A percentile compares a stretch with the other conserved stretches of the same genome.
phyloP scores from a whole-genome alignment of 2,329 filamentous ascomycete genomes.

The Sclerotinia glacialis region DNA sequence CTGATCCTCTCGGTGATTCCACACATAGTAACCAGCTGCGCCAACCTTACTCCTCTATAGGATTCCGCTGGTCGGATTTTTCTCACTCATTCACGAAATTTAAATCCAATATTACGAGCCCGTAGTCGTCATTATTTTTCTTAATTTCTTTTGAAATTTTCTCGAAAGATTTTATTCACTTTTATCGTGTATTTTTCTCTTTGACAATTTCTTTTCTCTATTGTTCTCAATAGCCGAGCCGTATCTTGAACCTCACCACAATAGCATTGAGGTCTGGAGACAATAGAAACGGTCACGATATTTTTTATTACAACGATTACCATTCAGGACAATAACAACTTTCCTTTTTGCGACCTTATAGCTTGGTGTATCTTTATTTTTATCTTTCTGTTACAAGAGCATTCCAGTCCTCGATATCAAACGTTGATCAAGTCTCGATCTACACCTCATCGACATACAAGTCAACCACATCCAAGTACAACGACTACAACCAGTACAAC shows the following conservation, averaged over 20 bases:
- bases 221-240: constrained; percentile 10
- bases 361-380: constrained; percentile 22
- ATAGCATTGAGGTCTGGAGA: constrained; percentile 15
- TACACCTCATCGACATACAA: constrained; percentile 10
- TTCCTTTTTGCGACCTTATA: constrained; percentile 14
- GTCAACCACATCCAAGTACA: constrained; percentile 9
- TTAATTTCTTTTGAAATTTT: constrained; percentile 3
- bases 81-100: constrained; percentile 22
- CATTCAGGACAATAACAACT: constrained; percentile 16
- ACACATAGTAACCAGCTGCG: constrained; percentile 21
- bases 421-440: constrained; percentile 15
- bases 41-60: constrained; percentile 19
- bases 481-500: not conserved
- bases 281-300: constrained; percentile 19
- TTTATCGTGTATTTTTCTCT: constrained; percentile 10
- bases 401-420: constrained; percentile 4
- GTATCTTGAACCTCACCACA: constrained; percentile 16
- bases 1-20: constrained; percentile 21
- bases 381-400: constrained; percentile 9
- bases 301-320: not conserved
- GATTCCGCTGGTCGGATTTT: constrained; percentile 24
- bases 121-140: constrained; percentile 10
- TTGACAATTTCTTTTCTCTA: constrained; percentile 10
- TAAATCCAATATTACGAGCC: constrained; percentile 20
- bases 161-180: constrained; percentile 22